These are phyloP conservation scores for Cyberlindnera petersonii DNA, from an alignment of 805 yeast genomes.

Conservation along the genomic window DNA sequence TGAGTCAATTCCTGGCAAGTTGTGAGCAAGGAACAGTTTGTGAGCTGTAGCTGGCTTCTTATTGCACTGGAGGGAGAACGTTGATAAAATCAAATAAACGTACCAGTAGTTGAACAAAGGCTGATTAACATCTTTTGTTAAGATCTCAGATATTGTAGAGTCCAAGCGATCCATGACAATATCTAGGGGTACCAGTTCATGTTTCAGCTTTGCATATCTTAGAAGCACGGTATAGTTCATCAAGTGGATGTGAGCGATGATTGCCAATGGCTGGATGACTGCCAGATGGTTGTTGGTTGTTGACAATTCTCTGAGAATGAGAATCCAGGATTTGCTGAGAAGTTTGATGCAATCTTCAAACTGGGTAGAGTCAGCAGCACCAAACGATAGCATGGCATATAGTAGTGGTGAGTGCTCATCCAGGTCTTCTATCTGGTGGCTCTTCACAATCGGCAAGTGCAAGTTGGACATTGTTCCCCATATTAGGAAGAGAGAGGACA, in stretches of 20 bases:
- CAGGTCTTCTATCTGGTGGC: constrained; percentile 12
- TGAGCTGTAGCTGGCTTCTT: constrained; percentile 40
- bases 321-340: constrained; percentile 43
- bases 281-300: constrained; percentile 23
- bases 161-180: constrained; percentile 47
- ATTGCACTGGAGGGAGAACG: constrained; percentile 36
- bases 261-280: constrained; percentile 43
- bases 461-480: constrained; percentile 30
- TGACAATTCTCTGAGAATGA: constrained; percentile 28
- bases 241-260: constrained; percentile 41
- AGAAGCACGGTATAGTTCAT: constrained; percentile 29
- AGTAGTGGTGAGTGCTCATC: constrained; percentile 37
- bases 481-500: constrained; percentile 18
- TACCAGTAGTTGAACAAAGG: constrained; percentile 38
- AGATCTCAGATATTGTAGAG: constrained; percentile 36
- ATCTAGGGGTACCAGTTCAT: constrained; percentile 39
- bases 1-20: constrained; percentile 3
- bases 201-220: constrained; percentile 15
- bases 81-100: constrained; percentile 44
- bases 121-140: constrained; percentile 6
- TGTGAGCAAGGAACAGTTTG: constrained; percentile 18
- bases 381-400: constrained; percentile 43
- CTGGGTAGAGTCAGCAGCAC: constrained; percentile 37
- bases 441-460: constrained; percentile 27
- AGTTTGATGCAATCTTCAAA: constrained; percentile 33